Percentiles rank a stretch among this genome's conserved stretches.
These are phyloP conservation scores for Glycyrrhiza uralensis DNA, from an alignment of 306 rosid species.

Conservation along the genomic window DNA sequence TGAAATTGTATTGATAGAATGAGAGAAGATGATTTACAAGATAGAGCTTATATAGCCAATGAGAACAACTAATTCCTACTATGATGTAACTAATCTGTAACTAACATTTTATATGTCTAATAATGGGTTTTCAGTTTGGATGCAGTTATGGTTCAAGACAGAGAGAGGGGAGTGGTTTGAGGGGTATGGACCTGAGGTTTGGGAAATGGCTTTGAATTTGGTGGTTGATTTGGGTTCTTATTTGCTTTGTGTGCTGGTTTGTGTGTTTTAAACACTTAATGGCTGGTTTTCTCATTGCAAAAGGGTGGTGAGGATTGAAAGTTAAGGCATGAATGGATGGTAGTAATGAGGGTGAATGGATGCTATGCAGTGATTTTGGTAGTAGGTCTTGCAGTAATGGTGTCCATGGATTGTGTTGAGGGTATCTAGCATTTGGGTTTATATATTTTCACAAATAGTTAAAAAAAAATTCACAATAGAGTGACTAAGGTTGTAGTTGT, in stretches of 20 bases:
- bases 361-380: background rate
- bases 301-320: background rate
- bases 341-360: background rate
- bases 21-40: too few species aligned
- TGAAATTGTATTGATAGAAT: too few species aligned
- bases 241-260: background rate
- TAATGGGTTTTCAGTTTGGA: too few species aligned
- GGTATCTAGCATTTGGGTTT: background rate
- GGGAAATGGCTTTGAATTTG: background rate
- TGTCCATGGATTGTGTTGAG: background rate
- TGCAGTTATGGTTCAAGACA: background rate
- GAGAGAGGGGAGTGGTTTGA: background rate
- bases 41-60: too few species aligned
- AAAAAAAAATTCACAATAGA: too few species aligned
- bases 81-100: too few species aligned
- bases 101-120: too few species aligned
- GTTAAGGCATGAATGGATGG: too few species aligned
- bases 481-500: too few species aligned
- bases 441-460: too few species aligned
- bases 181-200: too few species aligned
- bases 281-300: background rate
- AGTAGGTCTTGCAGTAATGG: background rate
- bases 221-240: background rate
- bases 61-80: too few species aligned
- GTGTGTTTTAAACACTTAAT: background rate